phyloP scores from a whole-genome alignment of 148 eudicot species.

The Polygonum aviculare region DNA sequence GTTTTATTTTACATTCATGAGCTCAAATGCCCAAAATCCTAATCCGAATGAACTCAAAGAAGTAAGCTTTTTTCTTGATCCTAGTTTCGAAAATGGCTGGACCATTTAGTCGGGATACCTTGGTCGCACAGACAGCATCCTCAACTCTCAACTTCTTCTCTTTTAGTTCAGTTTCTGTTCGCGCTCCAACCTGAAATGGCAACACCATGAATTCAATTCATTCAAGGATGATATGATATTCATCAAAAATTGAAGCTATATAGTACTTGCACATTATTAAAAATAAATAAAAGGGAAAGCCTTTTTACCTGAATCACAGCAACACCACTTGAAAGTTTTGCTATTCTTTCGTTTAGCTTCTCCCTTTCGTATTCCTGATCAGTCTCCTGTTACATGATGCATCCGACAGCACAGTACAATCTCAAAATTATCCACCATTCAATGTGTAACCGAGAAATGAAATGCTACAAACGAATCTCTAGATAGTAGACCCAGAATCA shows the following conservation, averaged over 20 bases:
- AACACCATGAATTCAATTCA: background rate
- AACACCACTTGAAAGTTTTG: slow-evolving; percentile 74
- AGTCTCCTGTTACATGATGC: slow-evolving; percentile 32
- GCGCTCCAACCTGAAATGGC: slow-evolving; percentile 53
- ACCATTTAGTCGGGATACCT: slow-evolving; percentile 18
- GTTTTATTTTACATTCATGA: background rate
- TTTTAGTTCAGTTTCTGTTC: slow-evolving; percentile 72
- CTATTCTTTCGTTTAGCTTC: slow-evolving; percentile 72
- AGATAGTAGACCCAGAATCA: background rate
- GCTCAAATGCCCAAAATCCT: no score
- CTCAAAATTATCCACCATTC: background rate
- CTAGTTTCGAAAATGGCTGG: background rate
- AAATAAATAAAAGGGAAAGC: background rate
- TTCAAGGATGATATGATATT: background rate
- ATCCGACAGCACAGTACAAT: background rate
- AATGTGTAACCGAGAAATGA: background rate
- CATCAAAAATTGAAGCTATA: background rate
- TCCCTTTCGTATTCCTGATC: slow-evolving; percentile 52
- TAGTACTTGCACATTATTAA: background rate
- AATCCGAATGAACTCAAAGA: no score
- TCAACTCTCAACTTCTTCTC: slow-evolving; percentile 75
- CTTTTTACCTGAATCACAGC: slow-evolving; percentile 55
- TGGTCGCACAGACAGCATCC: slow-evolving; percentile 73
- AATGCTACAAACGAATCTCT: background rate
- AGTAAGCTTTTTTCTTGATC: no score